Evolutionary conservation across 192 early-diverging fungal species (phyloP).

Genomic region (Oehlia diaphana): DNA sequence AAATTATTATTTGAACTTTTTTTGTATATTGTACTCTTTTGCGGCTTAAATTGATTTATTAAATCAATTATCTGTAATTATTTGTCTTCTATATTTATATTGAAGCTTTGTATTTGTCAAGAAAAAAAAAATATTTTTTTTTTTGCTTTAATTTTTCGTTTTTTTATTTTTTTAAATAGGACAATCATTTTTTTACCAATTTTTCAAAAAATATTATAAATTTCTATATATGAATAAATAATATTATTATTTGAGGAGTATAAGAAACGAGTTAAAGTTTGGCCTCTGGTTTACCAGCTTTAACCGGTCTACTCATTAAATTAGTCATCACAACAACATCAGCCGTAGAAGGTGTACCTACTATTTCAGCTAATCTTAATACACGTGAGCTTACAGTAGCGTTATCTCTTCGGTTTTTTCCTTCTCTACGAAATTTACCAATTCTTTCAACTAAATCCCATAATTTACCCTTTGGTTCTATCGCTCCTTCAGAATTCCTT

Average conservation of each 20-base stretch:
- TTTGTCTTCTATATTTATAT: neutral
- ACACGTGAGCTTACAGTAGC: slow-evolving; percentile 66
- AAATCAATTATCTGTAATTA: neutral
- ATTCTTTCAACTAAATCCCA: slow-evolving; percentile 84
- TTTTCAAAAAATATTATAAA: no score
- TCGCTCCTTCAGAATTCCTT: slow-evolving; percentile 42
- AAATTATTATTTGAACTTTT: neutral
- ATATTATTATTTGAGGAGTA: neutral
- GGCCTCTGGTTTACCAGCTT: slow-evolving; percentile 20
- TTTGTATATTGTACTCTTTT: neutral
- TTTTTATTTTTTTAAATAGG: no score
- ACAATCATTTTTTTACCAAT: neutral
- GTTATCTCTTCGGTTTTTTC: slow-evolving; percentile 84
- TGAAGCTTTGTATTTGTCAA: neutral
- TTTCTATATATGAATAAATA: no score
- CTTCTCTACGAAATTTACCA: slow-evolving; percentile 77
- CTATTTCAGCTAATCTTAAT: slow-evolving; percentile 55
- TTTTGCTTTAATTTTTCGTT: neutral
- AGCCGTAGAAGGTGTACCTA: slow-evolving; percentile 41
- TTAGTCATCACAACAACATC: slow-evolving; percentile 22
- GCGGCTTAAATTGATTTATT: neutral
- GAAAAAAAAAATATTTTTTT: neutral
- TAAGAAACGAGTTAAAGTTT: slow-evolving; percentile 11
- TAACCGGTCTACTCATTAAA: slow-evolving; percentile 25
- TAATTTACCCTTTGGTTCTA: slow-evolving; percentile 59